phyloP scores from a whole-genome alignment of 2,329 filamentous ascomycete species.

The Lachnellula suecica region DNA sequence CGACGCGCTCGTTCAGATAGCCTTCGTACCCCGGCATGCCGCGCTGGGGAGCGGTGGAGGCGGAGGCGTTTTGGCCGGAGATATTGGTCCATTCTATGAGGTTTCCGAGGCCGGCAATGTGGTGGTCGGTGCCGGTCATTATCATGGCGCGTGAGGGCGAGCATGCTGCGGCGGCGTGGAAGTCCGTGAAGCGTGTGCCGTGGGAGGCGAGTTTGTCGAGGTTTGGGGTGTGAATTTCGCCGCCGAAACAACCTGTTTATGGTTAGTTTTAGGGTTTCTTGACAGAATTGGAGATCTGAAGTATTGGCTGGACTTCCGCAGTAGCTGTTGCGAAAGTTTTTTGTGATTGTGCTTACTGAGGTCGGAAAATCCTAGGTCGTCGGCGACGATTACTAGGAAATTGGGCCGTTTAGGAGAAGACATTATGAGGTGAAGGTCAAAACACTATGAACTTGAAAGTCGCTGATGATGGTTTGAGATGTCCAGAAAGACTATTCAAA shows the following conservation, averaged over 20 bases:
- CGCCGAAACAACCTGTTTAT: slow-evolving; percentile 54
- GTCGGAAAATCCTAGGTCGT: slow-evolving; percentile 46
- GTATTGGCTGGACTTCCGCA: too few species aligned
- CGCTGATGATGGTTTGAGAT: neutral
- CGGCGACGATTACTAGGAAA: slow-evolving; percentile 46
- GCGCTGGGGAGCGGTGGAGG: slow-evolving; percentile 38
- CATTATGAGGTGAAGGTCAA: neutral
- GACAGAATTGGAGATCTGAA: too few species aligned
- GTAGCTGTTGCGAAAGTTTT: too few species aligned
- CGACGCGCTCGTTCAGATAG: slow-evolving; percentile 53
- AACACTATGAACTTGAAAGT: too few species aligned
- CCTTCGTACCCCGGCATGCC: slow-evolving; percentile 57
- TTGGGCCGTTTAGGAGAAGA: slow-evolving; percentile 29
- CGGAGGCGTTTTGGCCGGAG: slow-evolving; percentile 17
- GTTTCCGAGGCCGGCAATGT: slow-evolving; percentile 49
- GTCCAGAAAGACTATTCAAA: neutral
- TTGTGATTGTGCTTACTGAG: too few species aligned
- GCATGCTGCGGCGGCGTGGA: slow-evolving; percentile 59
- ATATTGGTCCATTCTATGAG: slow-evolving; percentile 40
- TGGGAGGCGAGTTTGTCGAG: slow-evolving; percentile 50
- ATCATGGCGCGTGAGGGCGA: slow-evolving; percentile 61
- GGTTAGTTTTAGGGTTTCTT: too few species aligned
- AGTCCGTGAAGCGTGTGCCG: slow-evolving; percentile 56
- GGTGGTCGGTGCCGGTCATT: slow-evolving; percentile 56
- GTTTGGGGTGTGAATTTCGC: slow-evolving; percentile 58